Percentiles rank a stretch among this genome's conserved stretches.
Evolutionary conservation across 1,284 basidiomycete genomes (phyloP).

Genomic region (Fereydounia khargensis): DNA sequence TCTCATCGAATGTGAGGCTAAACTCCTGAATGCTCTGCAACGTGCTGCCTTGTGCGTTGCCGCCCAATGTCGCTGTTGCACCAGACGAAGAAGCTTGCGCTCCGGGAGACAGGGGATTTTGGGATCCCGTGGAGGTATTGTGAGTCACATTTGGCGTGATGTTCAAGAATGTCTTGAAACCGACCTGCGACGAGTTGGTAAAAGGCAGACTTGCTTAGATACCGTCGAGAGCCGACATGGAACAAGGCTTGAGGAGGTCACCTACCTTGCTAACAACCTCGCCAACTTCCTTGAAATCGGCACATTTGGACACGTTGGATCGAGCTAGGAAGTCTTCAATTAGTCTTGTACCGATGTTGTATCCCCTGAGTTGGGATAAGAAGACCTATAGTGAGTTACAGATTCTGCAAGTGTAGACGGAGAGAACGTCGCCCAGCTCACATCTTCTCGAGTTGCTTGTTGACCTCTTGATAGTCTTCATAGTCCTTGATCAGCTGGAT

Average conservation of each 20-base stretch:
- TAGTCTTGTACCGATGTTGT: slow-evolving; percentile 92
- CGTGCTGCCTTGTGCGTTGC: not conserved
- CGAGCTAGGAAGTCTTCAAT: slow-evolving; percentile 97
- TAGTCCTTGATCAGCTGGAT: slow-evolving; percentile 99
- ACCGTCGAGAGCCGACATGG: too few species aligned
- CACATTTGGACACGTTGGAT: slow-evolving; percentile 67
- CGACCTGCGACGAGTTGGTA: slow-evolving; percentile 70
- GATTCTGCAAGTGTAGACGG: too few species aligned
- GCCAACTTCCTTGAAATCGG: slow-evolving; percentile 84
- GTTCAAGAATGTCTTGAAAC: slow-evolving; percentile 98
- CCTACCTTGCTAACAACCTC: slow-evolving; percentile 53
- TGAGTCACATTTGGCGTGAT: slow-evolving; percentile 82
- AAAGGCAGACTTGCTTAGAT: too few species aligned
- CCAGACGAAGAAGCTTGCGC: too few species aligned
- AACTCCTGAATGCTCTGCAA: slow-evolving; percentile 62
- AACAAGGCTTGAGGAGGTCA: too few species aligned
- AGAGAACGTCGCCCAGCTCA: too few species aligned
- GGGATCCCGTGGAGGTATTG: slow-evolving; percentile 48
- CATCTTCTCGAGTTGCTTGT: slow-evolving; percentile 68
- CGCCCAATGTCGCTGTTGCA: slow-evolving; percentile 3
- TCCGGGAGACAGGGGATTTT: too few species aligned
- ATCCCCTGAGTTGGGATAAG: slow-evolving; percentile 70
- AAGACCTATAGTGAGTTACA: too few species aligned
- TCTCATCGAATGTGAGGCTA: slow-evolving; percentile 85
- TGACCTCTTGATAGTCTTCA: slow-evolving; percentile 86